phyloP scores from a whole-genome alignment of 495 filamentous ascomycete species.

The Sabuloglossum arenarium region DNA sequence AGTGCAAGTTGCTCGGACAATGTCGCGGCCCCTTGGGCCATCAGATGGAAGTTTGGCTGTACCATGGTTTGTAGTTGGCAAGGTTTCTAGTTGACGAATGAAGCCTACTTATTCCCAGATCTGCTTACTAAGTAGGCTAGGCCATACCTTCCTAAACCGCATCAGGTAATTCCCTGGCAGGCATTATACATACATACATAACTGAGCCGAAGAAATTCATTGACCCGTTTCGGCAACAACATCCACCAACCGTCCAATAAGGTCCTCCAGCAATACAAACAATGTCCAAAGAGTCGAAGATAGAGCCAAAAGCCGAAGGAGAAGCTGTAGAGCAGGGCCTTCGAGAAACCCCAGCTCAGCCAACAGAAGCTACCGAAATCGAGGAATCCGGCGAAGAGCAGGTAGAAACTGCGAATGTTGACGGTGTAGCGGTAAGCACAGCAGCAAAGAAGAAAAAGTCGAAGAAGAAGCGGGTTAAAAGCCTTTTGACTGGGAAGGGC shows the following conservation, averaged over 20 bases:
- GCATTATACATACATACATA: too few species aligned
- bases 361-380: not conserved
- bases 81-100: too few species aligned
- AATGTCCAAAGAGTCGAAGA: slow-evolving; percentile 5
- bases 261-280: not conserved
- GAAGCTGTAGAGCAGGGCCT: not conserved
- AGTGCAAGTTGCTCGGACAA: too few species aligned
- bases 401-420: slow-evolving; percentile 16
- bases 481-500: slow-evolving; percentile 1
- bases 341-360: not conserved
- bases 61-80: too few species aligned
- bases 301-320: not conserved
- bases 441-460: slow-evolving; percentile 30
- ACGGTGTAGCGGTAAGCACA: slow-evolving; percentile 7
- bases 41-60: too few species aligned
- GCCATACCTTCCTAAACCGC: too few species aligned
- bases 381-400: slow-evolving; percentile 16
- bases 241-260: not conserved
- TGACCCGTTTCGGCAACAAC: too few species aligned
- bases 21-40: too few species aligned
- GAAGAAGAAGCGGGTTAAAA: slow-evolving; percentile 29
- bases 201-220: too few species aligned
- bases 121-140: too few species aligned
- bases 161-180: too few species aligned
- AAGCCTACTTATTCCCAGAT: too few species aligned